phyloP scores from a whole-genome alignment of 2,329 filamentous ascomycete genomes.

The Diaporthe ampelina region DNA sequence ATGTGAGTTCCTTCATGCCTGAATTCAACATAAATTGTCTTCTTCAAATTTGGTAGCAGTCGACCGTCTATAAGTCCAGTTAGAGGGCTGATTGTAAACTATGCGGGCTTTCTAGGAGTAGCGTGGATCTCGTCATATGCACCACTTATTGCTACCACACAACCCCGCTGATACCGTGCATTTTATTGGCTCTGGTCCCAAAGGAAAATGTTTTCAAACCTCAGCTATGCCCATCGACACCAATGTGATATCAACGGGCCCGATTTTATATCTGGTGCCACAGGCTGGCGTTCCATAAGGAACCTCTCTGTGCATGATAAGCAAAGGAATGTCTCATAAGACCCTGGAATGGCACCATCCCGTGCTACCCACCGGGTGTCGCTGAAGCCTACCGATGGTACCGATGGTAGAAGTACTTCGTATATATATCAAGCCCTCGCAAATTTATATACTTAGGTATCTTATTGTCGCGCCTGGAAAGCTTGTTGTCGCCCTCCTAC shows the following conservation, averaged over 20 bases:
- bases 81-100: neutral
- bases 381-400: neutral
- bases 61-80: neutral
- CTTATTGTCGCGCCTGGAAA: no score
- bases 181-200: neutral
- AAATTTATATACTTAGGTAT: no score
- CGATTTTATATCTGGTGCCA: neutral
- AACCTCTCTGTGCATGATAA: constrained; percentile 14
- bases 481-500: neutral
- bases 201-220: neutral
- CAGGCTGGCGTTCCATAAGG: neutral
- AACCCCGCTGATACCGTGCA: neutral
- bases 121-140: constrained; percentile 39
- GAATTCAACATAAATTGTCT: no score
- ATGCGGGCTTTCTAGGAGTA: constrained; percentile 2
- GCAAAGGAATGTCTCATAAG: constrained; percentile 24
- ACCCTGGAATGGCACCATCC: constrained; percentile 1
- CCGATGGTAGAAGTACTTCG: no score
- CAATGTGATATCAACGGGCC: neutral
- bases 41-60: no score
- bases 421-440: neutral
- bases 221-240: neutral
- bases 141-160: constrained; percentile 35
- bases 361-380: neutral
- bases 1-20: no score